These are phyloP conservation scores for Carex pumila DNA, from an alignment of 176 grass and related monocot species.

Conservation along the genomic window DNA sequence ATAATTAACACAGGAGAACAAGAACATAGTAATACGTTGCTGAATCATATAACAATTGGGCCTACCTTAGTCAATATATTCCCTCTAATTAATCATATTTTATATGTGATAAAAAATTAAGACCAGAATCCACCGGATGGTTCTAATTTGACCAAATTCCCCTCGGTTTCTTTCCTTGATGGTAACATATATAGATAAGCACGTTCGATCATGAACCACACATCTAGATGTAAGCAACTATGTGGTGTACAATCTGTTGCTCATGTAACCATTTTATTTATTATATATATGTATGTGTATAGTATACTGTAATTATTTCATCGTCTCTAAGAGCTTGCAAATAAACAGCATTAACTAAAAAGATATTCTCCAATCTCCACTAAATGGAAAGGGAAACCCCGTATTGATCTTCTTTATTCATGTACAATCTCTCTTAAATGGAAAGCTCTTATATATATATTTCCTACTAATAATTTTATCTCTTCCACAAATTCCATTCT, in stretches of 20 bases:
- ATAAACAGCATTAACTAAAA: neutral
- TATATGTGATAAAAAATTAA: neutral
- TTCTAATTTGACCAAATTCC: neutral
- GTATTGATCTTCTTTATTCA: neutral
- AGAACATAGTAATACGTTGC: neutral
- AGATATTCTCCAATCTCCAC: neutral
- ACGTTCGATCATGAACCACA: conserved; percentile 10
- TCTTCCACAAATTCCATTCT: neutral
- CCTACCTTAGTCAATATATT: neutral
- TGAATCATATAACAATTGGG: neutral
- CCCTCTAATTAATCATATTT: neutral
- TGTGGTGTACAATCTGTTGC: neutral
- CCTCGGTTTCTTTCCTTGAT: neutral
- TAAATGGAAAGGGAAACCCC: neutral
- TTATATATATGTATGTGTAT: neutral
- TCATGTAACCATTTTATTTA: neutral
- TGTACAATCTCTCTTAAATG: neutral
- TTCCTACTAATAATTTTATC: neutral
- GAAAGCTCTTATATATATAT: neutral
- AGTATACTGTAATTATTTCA: neutral
- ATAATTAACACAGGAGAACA: neutral
- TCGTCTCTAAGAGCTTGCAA: neutral
- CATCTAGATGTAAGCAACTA: neutral
- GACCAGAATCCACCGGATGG: neutral
- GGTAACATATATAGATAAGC: neutral